Evolutionary conservation across 208 protist species (phyloP), one percentile per base, ranked within the genome.

Genomic region (Angomonas deanei): DNA sequence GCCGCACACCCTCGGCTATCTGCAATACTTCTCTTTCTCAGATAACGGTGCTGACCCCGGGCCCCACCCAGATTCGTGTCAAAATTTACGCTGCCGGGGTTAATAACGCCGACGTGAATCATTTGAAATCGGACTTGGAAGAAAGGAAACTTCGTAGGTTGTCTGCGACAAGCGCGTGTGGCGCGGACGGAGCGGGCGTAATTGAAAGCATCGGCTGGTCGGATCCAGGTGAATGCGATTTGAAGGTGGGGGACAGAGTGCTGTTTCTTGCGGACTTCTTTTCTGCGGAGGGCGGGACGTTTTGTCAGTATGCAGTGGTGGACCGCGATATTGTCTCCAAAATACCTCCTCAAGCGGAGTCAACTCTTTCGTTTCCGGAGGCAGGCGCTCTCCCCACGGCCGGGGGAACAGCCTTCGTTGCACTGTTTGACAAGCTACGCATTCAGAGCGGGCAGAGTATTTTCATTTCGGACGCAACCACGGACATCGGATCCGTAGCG

Each of bases 381-480:
- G 86, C 86, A 0, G 83, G 86, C 19, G 62, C 80, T 5, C 66
- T 95, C 15, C 86, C 89, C 2, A 64, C 55, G 4, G 76, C 86
- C n/a, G 82, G 72, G 2, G 74, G 66, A 24, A 77, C 86, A 19
- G 89, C 86, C 30, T 92, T 88, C 64, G 50, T 91, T 0, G 80
- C 79, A 4, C 68, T 95, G 0, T 88, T 90, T 60, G 76, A 95
- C 60, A 91, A 90, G 61, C 65, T 95, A 23, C 50, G 68, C 0
- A 62, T 95, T 21, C 61, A 89, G 59, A 52, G 60, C 21, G 74
- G 78, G 33, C 72, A 71, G 23, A 82, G 65, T 55, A 90, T 95
- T 53, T 86, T 92, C 59, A 83, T 95, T 61, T 84, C 68, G 48
- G 86, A 82, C 34, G 89, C 78, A 8, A 82, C 82, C 2, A 84